A percentile compares a stretch with the other conserved stretches of the same genome.
Conservation (phyloP, 208 protist species). For the Trypanosoma rangeli region DNA sequence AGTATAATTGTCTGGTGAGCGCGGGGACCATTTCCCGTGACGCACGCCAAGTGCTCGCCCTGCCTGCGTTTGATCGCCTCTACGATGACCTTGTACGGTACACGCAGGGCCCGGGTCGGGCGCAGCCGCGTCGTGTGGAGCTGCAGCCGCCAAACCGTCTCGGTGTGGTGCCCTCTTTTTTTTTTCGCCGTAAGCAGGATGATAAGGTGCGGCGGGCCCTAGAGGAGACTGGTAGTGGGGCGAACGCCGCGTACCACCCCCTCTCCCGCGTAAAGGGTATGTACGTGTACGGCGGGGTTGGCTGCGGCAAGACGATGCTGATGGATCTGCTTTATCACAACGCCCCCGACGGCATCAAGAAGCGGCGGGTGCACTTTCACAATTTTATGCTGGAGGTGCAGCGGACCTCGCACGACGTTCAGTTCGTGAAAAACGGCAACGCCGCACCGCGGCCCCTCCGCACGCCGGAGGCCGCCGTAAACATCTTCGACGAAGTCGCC, state of each 20-base stretch:
- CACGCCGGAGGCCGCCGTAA: conserved; percentile 65
- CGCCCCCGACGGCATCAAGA: conserved; percentile 66
- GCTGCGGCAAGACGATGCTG: conserved; percentile 96
- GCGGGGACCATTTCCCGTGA: conserved; percentile 56
- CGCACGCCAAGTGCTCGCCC: conserved; percentile 52
- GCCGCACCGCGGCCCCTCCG: conserved; percentile 41
- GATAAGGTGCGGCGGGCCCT: conserved; percentile 66
- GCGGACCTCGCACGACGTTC: conserved; percentile 73
- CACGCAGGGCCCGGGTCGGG: conserved; percentile 31
- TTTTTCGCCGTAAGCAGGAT: conserved; percentile 69
- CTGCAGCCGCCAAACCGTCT: conserved; percentile 81
- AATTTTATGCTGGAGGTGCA: conserved; percentile 96
- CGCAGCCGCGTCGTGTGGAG: conserved; percentile 59
- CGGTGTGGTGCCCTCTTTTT: conserved; percentile 79
- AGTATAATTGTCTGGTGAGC: conserved; percentile 54
- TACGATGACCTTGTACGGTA: conserved; percentile 76
- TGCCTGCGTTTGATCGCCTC: conserved; percentile 81
- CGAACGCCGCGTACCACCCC: conserved; percentile 49
- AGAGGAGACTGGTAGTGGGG: conserved; percentile 26
- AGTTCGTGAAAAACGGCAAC: conserved; percentile 55
- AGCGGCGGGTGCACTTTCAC: conserved; percentile 94
- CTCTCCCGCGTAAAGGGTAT: conserved; percentile 87
- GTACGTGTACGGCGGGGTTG: conserved; percentile 95
- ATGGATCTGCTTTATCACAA: conserved; percentile 96
- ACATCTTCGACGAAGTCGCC: conserved; percentile 85